Base-by-base conservation (phyloP, 345 rosid species). In the Physaria fendleri region DNA sequence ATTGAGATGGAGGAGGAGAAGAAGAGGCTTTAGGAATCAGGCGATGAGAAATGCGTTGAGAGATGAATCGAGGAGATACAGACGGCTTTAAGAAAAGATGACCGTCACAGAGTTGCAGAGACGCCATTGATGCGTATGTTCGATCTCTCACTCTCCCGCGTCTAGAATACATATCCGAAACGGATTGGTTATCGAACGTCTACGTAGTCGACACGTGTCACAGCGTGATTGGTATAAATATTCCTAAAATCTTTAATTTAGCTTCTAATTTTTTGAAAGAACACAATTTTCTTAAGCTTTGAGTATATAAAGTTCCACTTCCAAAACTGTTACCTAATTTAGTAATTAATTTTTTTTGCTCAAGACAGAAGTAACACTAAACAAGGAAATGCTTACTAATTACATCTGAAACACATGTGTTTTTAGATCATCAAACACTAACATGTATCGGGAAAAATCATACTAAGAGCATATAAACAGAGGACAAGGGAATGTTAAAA, bases 81-180 rank as follows among this genome's bases (percentile, higher is more conserved):
- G 75, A 72, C 21, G 79, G 45, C 51, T 56, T 22, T 68, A 65
- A 39, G 33, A 78, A 74, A 5, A 66, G 74, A 37, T 52, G 53
- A 40, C 39, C n/a, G 37, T 74, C 77, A 55, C 73, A 62, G 39
- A 71, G 59, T 56, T 74, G 79, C 27, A 77, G 52, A 72, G 66
- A 67, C 60, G 79, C 77, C 82, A 83, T 77, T 60, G 60, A 42
- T 44, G 40, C 2, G 32, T 28, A 7, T 15, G 15, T 9, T 23
- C 43, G 10, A 13, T n/a, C n/a, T n/a, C n/a, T n/a, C n/a, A n/a
- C n/a, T 50, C 60, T 45, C 68, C 47, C 71, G 48, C 72, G 43
- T 39, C 25, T n/a, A n/a, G n/a, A n/a, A n/a, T n/a, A n/a, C n/a
- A n/a, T n/a, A 56, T 51, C 48, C 61, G 72, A n/a, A n/a, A n/a